Evolutionary conservation across 1,139 yeast species (phyloP).

Genomic region (Neolecta irregularis): DNA sequence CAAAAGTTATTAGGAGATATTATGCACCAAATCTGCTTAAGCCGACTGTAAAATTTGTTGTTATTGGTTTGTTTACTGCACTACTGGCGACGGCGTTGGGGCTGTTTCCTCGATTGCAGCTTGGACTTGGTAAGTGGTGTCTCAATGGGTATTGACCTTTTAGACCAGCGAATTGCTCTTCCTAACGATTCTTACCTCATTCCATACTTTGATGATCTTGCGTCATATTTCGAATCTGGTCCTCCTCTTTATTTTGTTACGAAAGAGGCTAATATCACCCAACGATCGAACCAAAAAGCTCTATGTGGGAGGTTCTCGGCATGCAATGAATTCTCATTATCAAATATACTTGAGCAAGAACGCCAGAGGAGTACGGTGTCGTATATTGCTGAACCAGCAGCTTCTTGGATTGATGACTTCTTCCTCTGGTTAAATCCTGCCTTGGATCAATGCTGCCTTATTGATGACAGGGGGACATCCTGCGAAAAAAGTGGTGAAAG

Average conservation of each 20-base stretch:
- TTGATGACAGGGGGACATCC: too few relatives aligned
- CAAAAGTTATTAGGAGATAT: slow-evolving; percentile 23
- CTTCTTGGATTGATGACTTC: slow-evolving; percentile 89
- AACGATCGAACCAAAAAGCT: slow-evolving; percentile 46
- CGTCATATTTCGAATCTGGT: slow-evolving; percentile 61
- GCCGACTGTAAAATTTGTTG: slow-evolving; percentile 32
- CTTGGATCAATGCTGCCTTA: slow-evolving; percentile 71
- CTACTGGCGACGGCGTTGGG: slow-evolving; percentile 57
- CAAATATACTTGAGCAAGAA: slow-evolving; percentile 79
- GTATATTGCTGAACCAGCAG: slow-evolving; percentile 62
- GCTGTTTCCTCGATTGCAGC: slow-evolving; percentile 48
- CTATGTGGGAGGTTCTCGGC: slow-evolving; percentile 79
- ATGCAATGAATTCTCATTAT: slow-evolving; percentile 62
- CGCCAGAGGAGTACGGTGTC: slow-evolving; percentile 48
- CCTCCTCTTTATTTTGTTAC: slow-evolving; percentile 85
- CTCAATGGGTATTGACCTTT: too few relatives aligned
- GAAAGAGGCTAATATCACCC: slow-evolving; percentile 46
- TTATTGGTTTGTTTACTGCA: slow-evolving; percentile 39
- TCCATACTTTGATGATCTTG: slow-evolving; percentile 62
- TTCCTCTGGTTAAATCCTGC: slow-evolving; percentile 76
- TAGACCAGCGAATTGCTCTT: slow-evolving; percentile 80
- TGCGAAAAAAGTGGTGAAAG: too few relatives aligned
- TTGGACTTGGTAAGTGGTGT: too few relatives aligned
- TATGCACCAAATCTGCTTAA: slow-evolving; percentile 48
- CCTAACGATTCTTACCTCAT: slow-evolving; percentile 72